phyloP scores from a whole-genome alignment of 2,329 filamentous ascomycete species.

The Trichocomaceae sp. region DNA sequence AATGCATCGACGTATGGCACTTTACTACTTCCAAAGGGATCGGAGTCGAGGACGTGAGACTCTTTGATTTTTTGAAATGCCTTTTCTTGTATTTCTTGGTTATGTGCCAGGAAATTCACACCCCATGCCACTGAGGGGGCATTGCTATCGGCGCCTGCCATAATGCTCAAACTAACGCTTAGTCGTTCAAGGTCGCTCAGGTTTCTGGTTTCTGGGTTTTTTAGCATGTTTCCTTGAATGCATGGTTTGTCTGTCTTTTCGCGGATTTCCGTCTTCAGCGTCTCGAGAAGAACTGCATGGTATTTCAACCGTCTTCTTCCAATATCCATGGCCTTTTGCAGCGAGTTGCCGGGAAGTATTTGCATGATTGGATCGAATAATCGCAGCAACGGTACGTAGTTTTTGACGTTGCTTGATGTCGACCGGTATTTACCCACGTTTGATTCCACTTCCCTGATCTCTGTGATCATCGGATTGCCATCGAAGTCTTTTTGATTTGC shows the following conservation, averaged over 20 bases:
- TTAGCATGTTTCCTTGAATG: conserved; percentile 13
- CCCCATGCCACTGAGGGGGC: conserved; percentile 10
- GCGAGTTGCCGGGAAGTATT: conserved; percentile 8
- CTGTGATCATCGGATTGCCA: conserved; percentile 6
- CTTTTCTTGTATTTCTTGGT: conserved; percentile 12
- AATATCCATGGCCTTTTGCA: conserved; percentile 10
- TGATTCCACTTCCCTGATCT: conserved; percentile 15
- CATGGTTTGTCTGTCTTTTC: conserved; percentile 12
- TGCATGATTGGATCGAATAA: conserved; percentile 8
- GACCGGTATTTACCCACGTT: conserved; percentile 14
- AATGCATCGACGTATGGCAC: conserved; percentile 13
- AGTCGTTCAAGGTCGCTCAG: conserved; percentile 7
- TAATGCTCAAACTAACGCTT: conserved; percentile 14
- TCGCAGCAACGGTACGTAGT: conserved; percentile 16
- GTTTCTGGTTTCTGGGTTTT: conserved; percentile 12
- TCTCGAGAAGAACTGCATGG: conserved; percentile 5
- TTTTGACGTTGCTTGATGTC: conserved; percentile 13
- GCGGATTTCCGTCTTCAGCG: conserved; percentile 8
- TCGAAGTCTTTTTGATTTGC: conserved; percentile 9
- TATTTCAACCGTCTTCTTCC: conserved; percentile 8
- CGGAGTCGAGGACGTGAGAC: conserved; percentile 4
- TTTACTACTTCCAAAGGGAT: conserved; percentile 11
- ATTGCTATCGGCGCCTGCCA: conserved; percentile 13
- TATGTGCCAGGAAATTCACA: conserved; percentile 12
- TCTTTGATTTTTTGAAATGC: conserved; percentile 12